Conservation (phyloP, 208 protist genomes). For the Leishmania turanica region DNA sequence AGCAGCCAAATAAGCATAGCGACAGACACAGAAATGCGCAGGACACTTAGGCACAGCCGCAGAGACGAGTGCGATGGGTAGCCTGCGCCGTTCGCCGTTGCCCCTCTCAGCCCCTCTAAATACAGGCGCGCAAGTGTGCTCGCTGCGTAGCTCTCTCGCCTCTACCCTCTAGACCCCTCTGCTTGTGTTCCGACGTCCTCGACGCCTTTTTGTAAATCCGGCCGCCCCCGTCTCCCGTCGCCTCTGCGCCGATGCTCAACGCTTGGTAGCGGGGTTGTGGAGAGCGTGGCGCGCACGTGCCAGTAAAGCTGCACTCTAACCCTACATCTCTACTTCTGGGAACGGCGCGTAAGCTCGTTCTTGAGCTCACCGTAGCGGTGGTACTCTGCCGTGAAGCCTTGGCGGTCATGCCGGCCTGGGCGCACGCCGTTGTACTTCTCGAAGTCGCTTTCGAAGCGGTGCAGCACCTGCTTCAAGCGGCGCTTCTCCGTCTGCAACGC, state of each 20-base stretch:
- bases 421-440: slow-evolving; percentile 52
- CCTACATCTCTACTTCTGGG: slow-evolving; percentile 16
- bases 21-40: not conserved
- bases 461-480: slow-evolving; percentile 74
- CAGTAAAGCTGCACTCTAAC: not conserved
- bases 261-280: not conserved
- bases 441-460: slow-evolving; percentile 84
- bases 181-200: not conserved
- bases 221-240: not conserved
- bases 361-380: slow-evolving; percentile 83
- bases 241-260: not conserved
- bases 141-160: not conserved
- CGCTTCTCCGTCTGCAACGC: slow-evolving; percentile 74
- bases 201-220: not conserved
- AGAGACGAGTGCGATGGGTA: not conserved
- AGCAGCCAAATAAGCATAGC: not conserved
- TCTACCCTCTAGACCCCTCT: not conserved
- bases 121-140: not conserved
- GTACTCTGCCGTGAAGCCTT: slow-evolving; percentile 62
- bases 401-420: slow-evolving; percentile 63
- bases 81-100: not conserved
- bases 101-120: not conserved
- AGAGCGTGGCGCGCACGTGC: not conserved
- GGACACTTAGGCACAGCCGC: not conserved
- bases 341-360: slow-evolving; percentile 62